Evolutionary conservation across 2,329 filamentous ascomycete genomes (phyloP), one percentile per base, ranked within the genome.

Genomic region (Hypoxylon sp.): DNA sequence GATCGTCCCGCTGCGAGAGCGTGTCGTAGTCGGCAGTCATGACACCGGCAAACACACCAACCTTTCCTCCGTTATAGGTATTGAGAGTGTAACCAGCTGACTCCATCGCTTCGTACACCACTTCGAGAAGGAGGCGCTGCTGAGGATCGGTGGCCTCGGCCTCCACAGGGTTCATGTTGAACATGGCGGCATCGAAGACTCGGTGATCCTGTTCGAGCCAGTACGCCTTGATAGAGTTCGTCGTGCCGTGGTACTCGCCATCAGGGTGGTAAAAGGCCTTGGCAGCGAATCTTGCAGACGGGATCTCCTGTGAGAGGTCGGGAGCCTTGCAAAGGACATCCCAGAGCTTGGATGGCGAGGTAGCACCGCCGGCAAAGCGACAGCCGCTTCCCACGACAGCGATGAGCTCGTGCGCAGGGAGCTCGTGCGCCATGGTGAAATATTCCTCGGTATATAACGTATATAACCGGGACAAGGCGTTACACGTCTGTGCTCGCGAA

Each of bases 51-150:
- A 70, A 75, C 6, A 74, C 70, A 2, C 67, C 70, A 1, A 73
- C 68, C 3, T 69, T 49, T 23, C 67, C 62, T 1, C 73, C 73
- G 10, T 55, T 63, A 29, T 71, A 68, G 8, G 52, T 61, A 18
- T 55, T 41, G 23, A 71, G 48, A 1, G 66, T 64, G 40, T 70
- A 68, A 9, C 73, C 74, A 15, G 70, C 67, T 3, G 68, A 66
- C 45, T 76, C 73, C 61, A 75, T 67, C 15, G 71, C 70, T 45
- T 75, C 72, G 43, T 71, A 75, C 13, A 74, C 72, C 24, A 73
- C 70, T 56, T 76, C 72, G 6, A 74, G 69, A 18, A 70, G 43
- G 27, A 74, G 56, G 2, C 71, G 69, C 41, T 73, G 71, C 45
- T 73, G 71, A 2, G 71, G 71, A 33, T 73, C 71, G 37, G 75